Conservation (phyloP, 345 rosid species). For the Citrus glauca region DNA sequence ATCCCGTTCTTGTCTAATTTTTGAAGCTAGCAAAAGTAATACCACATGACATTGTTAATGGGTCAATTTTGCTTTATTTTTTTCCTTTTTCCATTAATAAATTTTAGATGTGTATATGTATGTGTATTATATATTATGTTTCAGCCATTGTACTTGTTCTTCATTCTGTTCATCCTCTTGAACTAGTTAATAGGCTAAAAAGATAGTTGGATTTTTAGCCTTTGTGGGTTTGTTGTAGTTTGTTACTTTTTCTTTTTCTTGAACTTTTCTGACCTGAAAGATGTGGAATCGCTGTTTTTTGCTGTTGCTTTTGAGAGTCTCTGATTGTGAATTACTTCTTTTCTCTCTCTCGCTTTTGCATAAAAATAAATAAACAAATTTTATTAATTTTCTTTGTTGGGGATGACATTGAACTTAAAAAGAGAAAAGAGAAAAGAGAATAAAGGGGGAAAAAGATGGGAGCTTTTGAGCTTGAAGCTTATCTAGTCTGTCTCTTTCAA, state of each 20-base stretch:
- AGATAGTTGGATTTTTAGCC: background rate
- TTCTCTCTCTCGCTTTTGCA: background rate
- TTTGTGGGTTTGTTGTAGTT: conserved; percentile 7
- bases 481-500: conserved; percentile 19
- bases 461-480: conserved; percentile 10
- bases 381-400: background rate
- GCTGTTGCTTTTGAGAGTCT: background rate
- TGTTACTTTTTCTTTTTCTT: background rate
- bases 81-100: background rate
- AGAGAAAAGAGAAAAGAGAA: too few species aligned
- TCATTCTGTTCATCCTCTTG: background rate
- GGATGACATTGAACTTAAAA: background rate
- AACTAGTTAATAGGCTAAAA: background rate
- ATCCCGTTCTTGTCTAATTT: background rate
- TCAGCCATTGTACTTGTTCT: background rate
- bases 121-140: background rate
- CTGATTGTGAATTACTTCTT: background rate
- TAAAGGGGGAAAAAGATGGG: too few species aligned
- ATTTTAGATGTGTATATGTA: conserved; percentile 4
- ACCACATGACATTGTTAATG: conserved; percentile 8
- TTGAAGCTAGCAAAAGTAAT: background rate
- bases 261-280: conserved; percentile 12
- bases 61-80: background rate
- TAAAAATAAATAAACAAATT: too few species aligned
- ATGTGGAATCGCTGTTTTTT: conserved; percentile 22